Percentiles rank a stretch among this genome's conserved stretches.
These are phyloP conservation scores for Scutellaria barbata DNA, from an alignment of 257 asterid genomes.

Conservation along the genomic window DNA sequence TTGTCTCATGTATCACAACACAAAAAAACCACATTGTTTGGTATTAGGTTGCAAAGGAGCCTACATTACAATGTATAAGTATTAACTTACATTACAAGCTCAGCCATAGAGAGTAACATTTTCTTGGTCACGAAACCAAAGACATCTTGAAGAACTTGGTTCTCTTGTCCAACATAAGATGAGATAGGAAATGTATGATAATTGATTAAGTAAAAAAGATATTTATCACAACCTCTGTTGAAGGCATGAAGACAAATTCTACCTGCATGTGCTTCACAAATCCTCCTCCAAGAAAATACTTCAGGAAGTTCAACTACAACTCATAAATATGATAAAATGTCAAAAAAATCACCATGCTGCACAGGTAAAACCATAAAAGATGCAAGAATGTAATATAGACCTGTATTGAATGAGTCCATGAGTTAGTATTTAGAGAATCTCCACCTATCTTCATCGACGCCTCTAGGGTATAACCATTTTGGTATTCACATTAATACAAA, in stretches of 20 bases:
- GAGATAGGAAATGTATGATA: conserved; percentile 3
- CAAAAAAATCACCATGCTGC: neutral
- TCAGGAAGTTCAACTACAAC: conserved; percentile 78
- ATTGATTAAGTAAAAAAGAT: neutral
- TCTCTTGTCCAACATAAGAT: conserved; percentile 56
- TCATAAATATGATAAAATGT: conserved; percentile 24
- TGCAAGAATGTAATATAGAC: conserved; percentile 35
- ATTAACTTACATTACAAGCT: too few relatives aligned
- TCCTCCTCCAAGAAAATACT: conserved; percentile 96
- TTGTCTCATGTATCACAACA: too few relatives aligned
- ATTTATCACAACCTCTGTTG: neutral
- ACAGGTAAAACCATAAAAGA: conserved; percentile 16
- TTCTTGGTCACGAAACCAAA: conserved; percentile 76
- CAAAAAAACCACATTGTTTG: too few relatives aligned
- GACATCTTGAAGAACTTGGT: conserved; percentile 87
- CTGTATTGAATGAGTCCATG: conserved; percentile 90
- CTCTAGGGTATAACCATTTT: conserved; percentile 79
- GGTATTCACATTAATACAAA: conserved; percentile 29
- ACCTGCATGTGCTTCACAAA: conserved; percentile 99
- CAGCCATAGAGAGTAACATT: conserved; percentile 48
- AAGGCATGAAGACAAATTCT: neutral
- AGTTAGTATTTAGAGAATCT: conserved; percentile 59
- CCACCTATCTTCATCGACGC: conserved; percentile 79
- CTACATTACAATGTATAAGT: too few relatives aligned
- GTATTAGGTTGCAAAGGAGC: too few relatives aligned